These are phyloP conservation scores for Rosa multiflora DNA, from an alignment of 306 rosid genomes.

Conservation along the genomic window DNA sequence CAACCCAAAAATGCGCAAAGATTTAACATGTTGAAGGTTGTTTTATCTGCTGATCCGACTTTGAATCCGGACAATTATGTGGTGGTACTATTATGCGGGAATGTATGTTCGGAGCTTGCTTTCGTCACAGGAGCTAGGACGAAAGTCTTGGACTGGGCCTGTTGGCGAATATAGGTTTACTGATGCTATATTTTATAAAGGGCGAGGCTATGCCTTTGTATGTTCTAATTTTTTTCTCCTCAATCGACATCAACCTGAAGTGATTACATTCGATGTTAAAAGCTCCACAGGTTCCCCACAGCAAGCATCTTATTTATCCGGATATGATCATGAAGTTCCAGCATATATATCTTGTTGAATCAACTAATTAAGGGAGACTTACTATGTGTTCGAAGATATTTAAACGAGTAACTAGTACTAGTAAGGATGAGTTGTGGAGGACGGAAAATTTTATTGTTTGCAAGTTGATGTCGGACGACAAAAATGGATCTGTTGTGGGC, in stretches of 20 bases:
- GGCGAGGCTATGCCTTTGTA: background rate
- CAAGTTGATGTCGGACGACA: background rate
- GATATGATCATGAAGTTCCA: background rate
- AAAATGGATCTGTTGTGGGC: background rate
- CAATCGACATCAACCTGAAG: no score
- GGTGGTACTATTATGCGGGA: background rate
- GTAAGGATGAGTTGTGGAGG: background rate
- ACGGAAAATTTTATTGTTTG: background rate
- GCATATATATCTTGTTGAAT: background rate
- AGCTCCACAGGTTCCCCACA: background rate
- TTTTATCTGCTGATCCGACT: background rate
- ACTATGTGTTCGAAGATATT: background rate
- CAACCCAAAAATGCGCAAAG: no score
- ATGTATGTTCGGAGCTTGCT: background rate
- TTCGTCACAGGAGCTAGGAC: background rate
- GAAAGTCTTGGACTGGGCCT: background rate
- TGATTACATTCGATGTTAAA: background rate
- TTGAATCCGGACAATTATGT: background rate
- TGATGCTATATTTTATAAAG: background rate
- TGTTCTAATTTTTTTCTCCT: no score
- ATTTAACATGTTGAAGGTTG: background rate
- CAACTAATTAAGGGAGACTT: background rate
- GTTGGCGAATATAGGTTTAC: background rate
- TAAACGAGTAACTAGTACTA: background rate
- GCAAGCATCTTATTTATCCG: background rate